These are phyloP conservation scores for Boletus fagicola DNA, from an alignment of 768 basidiomycete species.

Conservation along the genomic window DNA sequence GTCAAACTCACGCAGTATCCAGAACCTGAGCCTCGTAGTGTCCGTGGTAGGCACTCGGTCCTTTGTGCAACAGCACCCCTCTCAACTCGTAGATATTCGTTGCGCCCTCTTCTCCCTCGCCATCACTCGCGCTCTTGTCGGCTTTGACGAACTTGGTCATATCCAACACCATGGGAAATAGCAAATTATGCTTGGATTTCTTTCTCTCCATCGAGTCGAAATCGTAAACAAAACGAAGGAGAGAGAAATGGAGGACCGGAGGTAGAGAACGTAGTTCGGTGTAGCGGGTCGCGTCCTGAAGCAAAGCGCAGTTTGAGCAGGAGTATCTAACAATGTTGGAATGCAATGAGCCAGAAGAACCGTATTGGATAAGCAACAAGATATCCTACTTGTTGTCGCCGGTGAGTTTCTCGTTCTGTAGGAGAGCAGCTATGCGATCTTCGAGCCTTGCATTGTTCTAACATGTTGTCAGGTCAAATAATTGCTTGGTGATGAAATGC, in stretches of 20 bases:
- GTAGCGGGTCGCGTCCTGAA: constrained; percentile 79
- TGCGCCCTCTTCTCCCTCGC: constrained; percentile 14
- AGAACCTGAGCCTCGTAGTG: constrained; percentile 87
- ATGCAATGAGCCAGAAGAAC: not conserved
- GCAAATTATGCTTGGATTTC: constrained; percentile 79
- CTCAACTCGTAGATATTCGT: constrained; percentile 71
- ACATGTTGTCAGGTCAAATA: not conserved
- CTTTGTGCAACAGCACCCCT: constrained; percentile 87
- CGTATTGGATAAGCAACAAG: not conserved
- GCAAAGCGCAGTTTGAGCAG: constrained; percentile 69
- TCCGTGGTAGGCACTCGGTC: constrained; percentile 87
- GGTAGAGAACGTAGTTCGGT: constrained; percentile 71
- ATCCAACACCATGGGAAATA: constrained; percentile 72
- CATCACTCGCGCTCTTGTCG: constrained; percentile 26
- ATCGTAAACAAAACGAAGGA: constrained; percentile 93
- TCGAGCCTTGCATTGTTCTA: constrained; percentile 74
- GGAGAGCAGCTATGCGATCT: constrained; percentile 62
- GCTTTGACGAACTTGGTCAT: constrained; percentile 62
- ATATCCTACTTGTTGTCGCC: constrained; percentile 76
- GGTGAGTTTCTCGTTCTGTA: constrained; percentile 68
- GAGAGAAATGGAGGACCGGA: constrained; percentile 86
- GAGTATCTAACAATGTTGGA: constrained; percentile 54
- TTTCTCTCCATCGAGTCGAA: constrained; percentile 72
- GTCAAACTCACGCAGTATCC: constrained; percentile 55
- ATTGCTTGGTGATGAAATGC: not conserved